Conservation (phyloP, 345 rosid species). For the Gynandropsis gynandra region DNA sequence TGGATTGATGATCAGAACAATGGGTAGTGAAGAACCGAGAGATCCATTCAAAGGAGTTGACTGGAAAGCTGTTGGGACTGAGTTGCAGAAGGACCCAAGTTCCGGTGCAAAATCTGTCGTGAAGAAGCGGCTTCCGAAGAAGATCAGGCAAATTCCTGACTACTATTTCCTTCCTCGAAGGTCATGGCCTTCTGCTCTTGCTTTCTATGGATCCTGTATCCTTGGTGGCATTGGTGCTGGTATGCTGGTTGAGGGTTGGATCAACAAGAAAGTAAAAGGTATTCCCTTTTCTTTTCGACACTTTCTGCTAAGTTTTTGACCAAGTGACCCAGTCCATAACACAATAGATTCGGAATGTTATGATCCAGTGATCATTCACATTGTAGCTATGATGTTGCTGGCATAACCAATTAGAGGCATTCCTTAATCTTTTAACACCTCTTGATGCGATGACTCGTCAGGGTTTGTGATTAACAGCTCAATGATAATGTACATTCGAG, state of each 20-base stretch:
- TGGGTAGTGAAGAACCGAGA: slow-evolving; percentile 58
- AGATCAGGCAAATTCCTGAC: slow-evolving; percentile 78
- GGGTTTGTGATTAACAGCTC: background rate
- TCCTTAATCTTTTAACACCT: no score
- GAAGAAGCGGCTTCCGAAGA: slow-evolving; percentile 72
- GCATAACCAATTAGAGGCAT: no score
- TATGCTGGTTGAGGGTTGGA: slow-evolving; percentile 81
- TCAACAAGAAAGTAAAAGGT: slow-evolving; percentile 81
- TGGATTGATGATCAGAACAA: slow-evolving; percentile 17
- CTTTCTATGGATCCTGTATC: slow-evolving; percentile 71
- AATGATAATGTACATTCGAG: background rate
- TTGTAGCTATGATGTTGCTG: no score
- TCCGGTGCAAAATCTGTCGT: slow-evolving; percentile 36
- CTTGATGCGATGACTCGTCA: background rate
- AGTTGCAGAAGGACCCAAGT: slow-evolving; percentile 58
- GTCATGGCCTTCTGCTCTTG: slow-evolving; percentile 49
- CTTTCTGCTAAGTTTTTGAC: no score
- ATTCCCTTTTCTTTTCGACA: background rate
- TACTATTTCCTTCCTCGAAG: slow-evolving; percentile 80
- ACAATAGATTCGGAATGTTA: no score
- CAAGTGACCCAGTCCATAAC: no score
- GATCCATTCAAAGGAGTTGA: slow-evolving; percentile 89
- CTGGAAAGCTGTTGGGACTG: slow-evolving; percentile 64
- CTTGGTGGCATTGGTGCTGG: slow-evolving; percentile 88
- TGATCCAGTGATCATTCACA: no score